Base-by-base conservation (phyloP, 1,284 basidiomycete genomes). In the Lignosus rhinocerotis region DNA sequence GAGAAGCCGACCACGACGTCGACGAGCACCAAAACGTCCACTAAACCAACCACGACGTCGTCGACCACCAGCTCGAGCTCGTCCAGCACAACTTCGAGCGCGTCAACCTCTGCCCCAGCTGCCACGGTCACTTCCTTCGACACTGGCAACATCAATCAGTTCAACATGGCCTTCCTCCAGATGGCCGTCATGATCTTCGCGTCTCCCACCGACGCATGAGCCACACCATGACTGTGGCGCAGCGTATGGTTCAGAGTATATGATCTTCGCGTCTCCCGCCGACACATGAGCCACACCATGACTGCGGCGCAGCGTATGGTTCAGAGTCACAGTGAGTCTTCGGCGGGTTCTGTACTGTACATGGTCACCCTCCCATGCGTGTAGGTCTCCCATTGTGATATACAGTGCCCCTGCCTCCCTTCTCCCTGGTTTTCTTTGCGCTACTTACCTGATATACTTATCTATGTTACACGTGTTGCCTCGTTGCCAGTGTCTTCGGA, bases 161-260 rank as follows among this genome's bases (percentile, higher is more conserved):
- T 69, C 53, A 67, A 62, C 56, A 14, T 69, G 41, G 67, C 67
- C 2, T 16, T 69, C 17, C 50, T 69, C 44, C 59, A 62, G 43
- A 55, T 69, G 12, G 51, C 51, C 38, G 60, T 55, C 38, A 55
- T 68, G 38, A 46, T 31, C 31, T 31, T 53, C 16, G 39, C 50
- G 16, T 32, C 45, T 31, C 21, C 51, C 16, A 33, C 17, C 36
- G 43, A 51, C 16, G 50, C 33, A 12, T 21, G 41, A 36, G 17
- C n/a, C 16, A 33, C 25, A 4, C 25, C 25, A 25, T 25, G 25
- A 25, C 25, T n/a, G n/a, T n/a, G n/a, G n/a, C n/a, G n/a, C n/a
- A n/a, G n/a, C n/a, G n/a, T n/a, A n/a, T n/a, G n/a, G n/a, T n/a
- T n/a, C n/a, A n/a, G n/a, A n/a, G n/a, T n/a, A n/a, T n/a, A 55